Conservation (phyloP, 2,329 filamentous ascomycete genomes). For the Diaporthe sp. region DNA sequence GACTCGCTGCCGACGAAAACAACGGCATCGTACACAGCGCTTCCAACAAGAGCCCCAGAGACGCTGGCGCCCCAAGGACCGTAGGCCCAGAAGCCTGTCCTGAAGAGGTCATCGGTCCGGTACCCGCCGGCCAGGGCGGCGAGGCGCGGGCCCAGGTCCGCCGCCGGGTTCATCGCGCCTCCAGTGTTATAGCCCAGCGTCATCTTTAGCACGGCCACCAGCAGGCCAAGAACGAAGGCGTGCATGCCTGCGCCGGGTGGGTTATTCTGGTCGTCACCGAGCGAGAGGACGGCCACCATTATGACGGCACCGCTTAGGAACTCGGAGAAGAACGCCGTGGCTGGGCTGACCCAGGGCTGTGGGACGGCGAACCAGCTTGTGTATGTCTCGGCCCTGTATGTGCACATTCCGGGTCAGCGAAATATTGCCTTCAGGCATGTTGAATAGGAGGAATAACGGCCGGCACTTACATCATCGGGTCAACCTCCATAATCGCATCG, state of each 20-base stretch:
- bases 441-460: background rate
- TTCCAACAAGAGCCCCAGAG: slow-evolving; percentile 49
- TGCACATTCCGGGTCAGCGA: background rate
- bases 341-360: slow-evolving; percentile 47
- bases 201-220: slow-evolving; percentile 54
- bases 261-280: slow-evolving; percentile 56
- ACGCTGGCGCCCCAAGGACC: slow-evolving; percentile 49
- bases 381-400: slow-evolving; percentile 44
- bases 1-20: slow-evolving; percentile 50
- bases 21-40: slow-evolving; percentile 50
- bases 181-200: slow-evolving; percentile 55
- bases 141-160: slow-evolving; percentile 54
- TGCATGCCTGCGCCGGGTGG: slow-evolving; percentile 55
- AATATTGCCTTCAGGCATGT: background rate
- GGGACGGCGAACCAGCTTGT: slow-evolving; percentile 54
- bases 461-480: slow-evolving; percentile 47
- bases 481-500: slow-evolving; percentile 50
- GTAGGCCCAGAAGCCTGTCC: slow-evolving; percentile 51
- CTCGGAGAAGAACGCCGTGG: slow-evolving; percentile 53
- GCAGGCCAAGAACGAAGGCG: slow-evolving; percentile 53
- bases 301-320: slow-evolving; percentile 53
- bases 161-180: slow-evolving; percentile 54
- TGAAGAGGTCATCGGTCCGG: slow-evolving; percentile 47
- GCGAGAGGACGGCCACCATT: slow-evolving; percentile 54
- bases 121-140: slow-evolving; percentile 52